Evolutionary conservation across 352 stramenopile genomes (phyloP).

Genomic region (Phytophthora pisi): DNA sequence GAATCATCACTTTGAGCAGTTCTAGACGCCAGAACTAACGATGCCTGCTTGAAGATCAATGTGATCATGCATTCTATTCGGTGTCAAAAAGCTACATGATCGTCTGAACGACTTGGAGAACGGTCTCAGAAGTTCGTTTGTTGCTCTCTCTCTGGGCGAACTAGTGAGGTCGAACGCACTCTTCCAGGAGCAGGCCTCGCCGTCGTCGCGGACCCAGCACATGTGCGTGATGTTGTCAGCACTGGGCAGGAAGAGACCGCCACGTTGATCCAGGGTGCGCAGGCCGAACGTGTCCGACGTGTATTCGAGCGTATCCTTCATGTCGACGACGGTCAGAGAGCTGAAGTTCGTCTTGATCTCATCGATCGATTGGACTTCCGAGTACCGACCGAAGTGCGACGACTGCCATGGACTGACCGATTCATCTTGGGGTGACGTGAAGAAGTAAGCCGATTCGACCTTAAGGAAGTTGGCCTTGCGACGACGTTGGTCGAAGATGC

Average conservation of each 20-base stretch:
- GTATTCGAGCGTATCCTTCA: conserved; percentile 47
- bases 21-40: no score
- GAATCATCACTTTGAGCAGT: no score
- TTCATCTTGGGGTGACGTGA: conserved; percentile 41
- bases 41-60: no score
- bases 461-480: conserved; percentile 40
- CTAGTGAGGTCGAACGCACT: conserved; percentile 1
- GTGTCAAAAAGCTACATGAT: no score
- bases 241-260: conserved; percentile 26
- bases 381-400: conserved; percentile 42
- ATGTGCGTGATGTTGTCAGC: conserved; percentile 7
- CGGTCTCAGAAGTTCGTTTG: no score
- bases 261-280: conserved; percentile 31
- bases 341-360: conserved; percentile 21
- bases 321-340: conserved; percentile 30
- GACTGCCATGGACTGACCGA: conserved; percentile 43
- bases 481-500: conserved; percentile 11
- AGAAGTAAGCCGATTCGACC: conserved; percentile 43
- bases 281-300: conserved; percentile 45
- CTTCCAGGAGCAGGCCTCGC: not conserved
- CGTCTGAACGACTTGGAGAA: no score
- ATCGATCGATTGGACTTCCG: conserved; percentile 23
- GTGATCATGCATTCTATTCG: no score
- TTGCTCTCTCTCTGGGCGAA: no score
- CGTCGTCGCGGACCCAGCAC: conserved; percentile 1